Percentiles rank a stretch among this genome's conserved stretches.
Conservation (phyloP, 805 yeast species). For the Ogataea chonburiensis region DNA sequence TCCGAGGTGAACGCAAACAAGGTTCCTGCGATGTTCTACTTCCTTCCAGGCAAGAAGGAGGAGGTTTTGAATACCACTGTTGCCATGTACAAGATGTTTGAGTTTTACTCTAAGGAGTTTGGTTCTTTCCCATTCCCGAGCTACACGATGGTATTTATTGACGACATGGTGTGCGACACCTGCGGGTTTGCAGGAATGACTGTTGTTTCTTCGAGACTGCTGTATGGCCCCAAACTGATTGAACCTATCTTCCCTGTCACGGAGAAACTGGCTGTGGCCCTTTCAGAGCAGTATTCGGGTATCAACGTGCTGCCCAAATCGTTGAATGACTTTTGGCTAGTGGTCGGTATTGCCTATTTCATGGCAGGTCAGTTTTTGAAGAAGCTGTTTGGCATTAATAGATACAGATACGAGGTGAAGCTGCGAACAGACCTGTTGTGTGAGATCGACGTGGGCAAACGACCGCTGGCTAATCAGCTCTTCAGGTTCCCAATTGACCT, state of each 20-base stretch:
- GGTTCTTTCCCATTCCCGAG: constrained; percentile 92
- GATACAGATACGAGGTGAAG: constrained; percentile 70
- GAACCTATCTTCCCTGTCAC: constrained; percentile 78
- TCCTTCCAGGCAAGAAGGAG: constrained; percentile 55
- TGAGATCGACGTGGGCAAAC: constrained; percentile 70
- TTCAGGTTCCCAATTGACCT: constrained; percentile 59
- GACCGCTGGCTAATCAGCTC: constrained; percentile 76
- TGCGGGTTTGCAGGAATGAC: constrained; percentile 76
- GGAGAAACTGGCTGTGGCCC: constrained; percentile 61
- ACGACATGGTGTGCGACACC: constrained; percentile 47
- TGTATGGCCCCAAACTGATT: constrained; percentile 71
- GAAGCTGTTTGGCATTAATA: constrained; percentile 78
- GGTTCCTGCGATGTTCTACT: constrained; percentile 61
- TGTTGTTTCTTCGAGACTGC: constrained; percentile 53
- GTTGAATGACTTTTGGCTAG: constrained; percentile 84
- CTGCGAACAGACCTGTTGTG: constrained; percentile 64
- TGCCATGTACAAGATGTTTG: constrained; percentile 75
- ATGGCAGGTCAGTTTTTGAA: constrained; percentile 76
- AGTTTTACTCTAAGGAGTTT: constrained; percentile 79
- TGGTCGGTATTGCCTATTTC: constrained; percentile 77
- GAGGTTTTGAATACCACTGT: constrained; percentile 70
- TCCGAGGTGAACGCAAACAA: constrained; percentile 31
- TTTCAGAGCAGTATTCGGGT: constrained; percentile 93
- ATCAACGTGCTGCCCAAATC: constrained; percentile 81
- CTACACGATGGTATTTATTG: constrained; percentile 72